A percentile compares a stretch with the other conserved stretches of the same genome.
Evolutionary conservation across 345 rosid genomes (phyloP).

Genomic region (Brassica carinata): DNA sequence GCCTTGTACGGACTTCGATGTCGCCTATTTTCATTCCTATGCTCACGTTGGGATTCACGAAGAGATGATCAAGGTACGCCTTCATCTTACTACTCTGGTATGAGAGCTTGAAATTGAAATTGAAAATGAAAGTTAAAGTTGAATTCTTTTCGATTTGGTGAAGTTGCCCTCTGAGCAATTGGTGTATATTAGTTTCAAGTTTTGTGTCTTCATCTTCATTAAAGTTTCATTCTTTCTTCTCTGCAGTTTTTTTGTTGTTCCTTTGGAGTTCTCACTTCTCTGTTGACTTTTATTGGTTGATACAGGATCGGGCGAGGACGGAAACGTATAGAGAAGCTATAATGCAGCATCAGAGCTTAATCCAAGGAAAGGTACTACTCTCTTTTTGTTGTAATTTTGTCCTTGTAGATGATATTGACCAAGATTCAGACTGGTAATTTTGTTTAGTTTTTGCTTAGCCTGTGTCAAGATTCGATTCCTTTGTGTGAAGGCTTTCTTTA

Average conservation of each 20-base stretch:
- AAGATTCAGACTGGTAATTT: not conserved
- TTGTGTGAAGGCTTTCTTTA: not conserved
- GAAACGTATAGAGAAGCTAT: conserved; percentile 84
- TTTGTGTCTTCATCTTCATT: conserved; percentile 7
- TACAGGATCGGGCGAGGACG: conserved; percentile 80
- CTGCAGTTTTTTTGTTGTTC: not conserved
- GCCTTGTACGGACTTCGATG: conserved; percentile 77
- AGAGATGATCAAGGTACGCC: conserved; percentile 87
- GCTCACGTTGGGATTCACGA: conserved; percentile 96
- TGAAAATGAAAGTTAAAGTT: not conserved
- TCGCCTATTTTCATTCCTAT: conserved; percentile 82
- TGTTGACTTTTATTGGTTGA: conserved; percentile 25
- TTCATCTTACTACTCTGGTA: not conserved
- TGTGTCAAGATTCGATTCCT: conserved; percentile 3
- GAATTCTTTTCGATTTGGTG: not conserved
- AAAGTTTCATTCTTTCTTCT: not conserved
- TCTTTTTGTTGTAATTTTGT: conserved; percentile 9
- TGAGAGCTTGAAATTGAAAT: not conserved
- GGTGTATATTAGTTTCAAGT: not conserved
- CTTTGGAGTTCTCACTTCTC: conserved; percentile 25
- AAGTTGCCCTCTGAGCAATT: not conserved
- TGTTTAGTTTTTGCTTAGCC: conserved; percentile 3
- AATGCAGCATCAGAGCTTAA: conserved; percentile 77
- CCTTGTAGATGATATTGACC: not conserved
- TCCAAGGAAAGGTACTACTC: conserved; percentile 82